Evolutionary conservation across 805 yeast species (phyloP), one percentile per base, ranked within the genome.

Genomic region (Kuraishia capsulata): DNA sequence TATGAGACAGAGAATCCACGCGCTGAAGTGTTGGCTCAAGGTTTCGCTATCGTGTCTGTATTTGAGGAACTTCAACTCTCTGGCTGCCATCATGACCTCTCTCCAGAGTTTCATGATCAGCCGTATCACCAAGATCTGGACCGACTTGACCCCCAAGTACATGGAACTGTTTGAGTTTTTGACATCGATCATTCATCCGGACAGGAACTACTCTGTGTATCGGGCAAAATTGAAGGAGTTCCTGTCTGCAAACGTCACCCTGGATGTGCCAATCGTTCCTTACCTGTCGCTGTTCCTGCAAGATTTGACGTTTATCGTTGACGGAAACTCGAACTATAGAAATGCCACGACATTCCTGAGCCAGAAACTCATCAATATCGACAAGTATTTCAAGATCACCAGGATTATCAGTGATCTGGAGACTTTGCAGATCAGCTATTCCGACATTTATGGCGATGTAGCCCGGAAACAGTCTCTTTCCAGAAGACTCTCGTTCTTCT

Each of bases 291-390:
- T 84, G 39, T 83, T 81, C 54, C 61, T 84, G 33, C 92, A 81
- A 57, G 95, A 84, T 57, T 64, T 84, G 49, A 82, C 89, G 0
- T 82, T 83, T 59, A 76, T 82, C n/a, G 71, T 78, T 37, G 94
- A 84, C 47, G 90, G 92, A n/a, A 83, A 83, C 52, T 70, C 81
- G 30, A 79, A 76, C 48, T 78, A 64, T 53, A 65, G 89, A 52
- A 73, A 67, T 43, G 78, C 81, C 4, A 73, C 76, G 43, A 59
- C 71, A 19, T 73, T 74, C 49, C 61, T 75, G 49, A 68, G 68
- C 44, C 76, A 73, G 49, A 73, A 73, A 48, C 62, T 81, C 45
- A 74, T 84, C 50, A 82, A 84, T 51, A 73, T 83, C 44, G 92
- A 81, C 53, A 84, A 84, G 53, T 80, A 79, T 51, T 67, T 70